Conservation (phyloP, 2,329 filamentous ascomycete genomes). For the Zalaria sp. region DNA sequence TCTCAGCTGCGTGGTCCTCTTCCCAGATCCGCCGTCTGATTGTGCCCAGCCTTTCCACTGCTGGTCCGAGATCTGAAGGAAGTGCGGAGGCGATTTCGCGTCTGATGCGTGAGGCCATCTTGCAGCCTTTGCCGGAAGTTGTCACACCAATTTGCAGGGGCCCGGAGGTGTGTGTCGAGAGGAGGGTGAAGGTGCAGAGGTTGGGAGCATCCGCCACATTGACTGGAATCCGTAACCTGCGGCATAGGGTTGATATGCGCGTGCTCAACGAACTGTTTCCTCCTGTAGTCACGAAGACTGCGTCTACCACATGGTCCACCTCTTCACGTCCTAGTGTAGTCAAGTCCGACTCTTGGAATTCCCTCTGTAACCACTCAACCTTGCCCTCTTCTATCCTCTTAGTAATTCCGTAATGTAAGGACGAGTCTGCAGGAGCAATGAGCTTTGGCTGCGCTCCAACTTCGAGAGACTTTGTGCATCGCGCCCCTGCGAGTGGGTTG, state of each 20-base stretch:
- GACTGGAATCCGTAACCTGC: conserved; percentile 69
- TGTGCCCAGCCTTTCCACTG: conserved; percentile 64
- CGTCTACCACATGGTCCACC: conserved; percentile 67
- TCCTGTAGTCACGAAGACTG: conserved; percentile 70
- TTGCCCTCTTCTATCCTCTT: conserved; percentile 52
- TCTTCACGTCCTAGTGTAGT: conserved; percentile 66
- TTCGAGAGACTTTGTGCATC: conserved; percentile 65
- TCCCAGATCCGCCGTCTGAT: conserved; percentile 58
- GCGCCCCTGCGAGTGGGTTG: conserved; percentile 72
- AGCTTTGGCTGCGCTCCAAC: conserved; percentile 72
- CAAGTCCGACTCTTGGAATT: conserved; percentile 59
- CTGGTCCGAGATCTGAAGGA: conserved; percentile 58
- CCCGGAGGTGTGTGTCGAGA: conserved; percentile 80
- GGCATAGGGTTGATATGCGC: conserved; percentile 62
- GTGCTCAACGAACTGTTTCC: conserved; percentile 34
- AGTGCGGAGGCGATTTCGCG: conserved; percentile 74
- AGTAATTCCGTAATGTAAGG: conserved; percentile 44
- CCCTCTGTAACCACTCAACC: conserved; percentile 50
- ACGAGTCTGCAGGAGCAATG: conserved; percentile 51
- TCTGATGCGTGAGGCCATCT: conserved; percentile 76
- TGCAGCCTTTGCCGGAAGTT: conserved; percentile 88
- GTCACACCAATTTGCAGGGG: conserved; percentile 91
- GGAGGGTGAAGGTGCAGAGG: conserved; percentile 78
- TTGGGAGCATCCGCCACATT: conserved; percentile 81
- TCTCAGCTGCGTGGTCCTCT: conserved; percentile 48